Base-by-base conservation (phyloP, 2,329 filamentous ascomycete species). In the Talaromyces sp. region DNA sequence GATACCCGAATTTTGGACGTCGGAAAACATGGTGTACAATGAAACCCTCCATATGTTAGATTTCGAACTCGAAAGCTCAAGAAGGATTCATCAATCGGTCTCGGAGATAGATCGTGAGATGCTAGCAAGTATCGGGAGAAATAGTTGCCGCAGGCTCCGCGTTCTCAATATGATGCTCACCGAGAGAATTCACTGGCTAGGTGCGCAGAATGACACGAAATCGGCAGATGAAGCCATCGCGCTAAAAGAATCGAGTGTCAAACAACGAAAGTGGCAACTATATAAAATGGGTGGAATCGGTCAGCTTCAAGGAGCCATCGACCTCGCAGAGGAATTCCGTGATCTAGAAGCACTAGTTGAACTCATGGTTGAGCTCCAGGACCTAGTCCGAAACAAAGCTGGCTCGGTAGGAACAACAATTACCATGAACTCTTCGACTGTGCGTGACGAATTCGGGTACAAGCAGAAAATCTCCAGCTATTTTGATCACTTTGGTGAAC, bases 1-100 rank as follows among this genome's bases (percentile, higher is more conserved):
- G 11, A 81, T 97, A 8, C 85, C 89, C 0, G 87, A 91, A 64
- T 90, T 93, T 50, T 99, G 95, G 95, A 97, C 93, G 0, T 92
- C 91, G 16, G 86, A 74, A 48, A 67, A 65, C 46, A 71, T 76
- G 52, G 72, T 72, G 33, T 79, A 76, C 60, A 66, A 69, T 37
- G 76, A 78, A 67, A 74, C 72, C 6, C 70, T 74, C 9, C 70
- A 76, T 62, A 66, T 79, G n/a, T 68, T 79, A 50, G 74, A 78
- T 57, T 68, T 76, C 55, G 75, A 78, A 62, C 70, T 79, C 31
- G 76, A 78, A 60, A 76, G 70, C 55, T 76, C 74, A 66, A 72
- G 73, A 37, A 79, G 72, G 74, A 72, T 71, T 64, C 75, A 72
- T 50, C 69, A 75, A 62, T 69, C 69, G 35, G 62, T 66, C 25